Base-by-base conservation (phyloP, 257 asterid genomes). In the Ehretia macrophylla region DNA sequence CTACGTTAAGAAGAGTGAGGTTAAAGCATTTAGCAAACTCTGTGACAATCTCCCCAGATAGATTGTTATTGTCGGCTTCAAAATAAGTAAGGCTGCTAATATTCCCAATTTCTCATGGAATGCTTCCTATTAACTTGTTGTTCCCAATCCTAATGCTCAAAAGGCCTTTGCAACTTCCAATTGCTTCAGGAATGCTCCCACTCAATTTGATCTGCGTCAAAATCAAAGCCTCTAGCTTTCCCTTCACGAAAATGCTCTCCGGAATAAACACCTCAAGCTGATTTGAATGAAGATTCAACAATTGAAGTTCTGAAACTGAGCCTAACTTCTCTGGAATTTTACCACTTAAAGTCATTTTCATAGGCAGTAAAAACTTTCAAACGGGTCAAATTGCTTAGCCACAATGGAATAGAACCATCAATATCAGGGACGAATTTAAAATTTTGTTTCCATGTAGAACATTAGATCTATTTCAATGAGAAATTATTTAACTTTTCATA, bases 21-120 rank as follows among this genome's bases (percentile, higher is more conserved):
- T 92, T 92, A 3, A 80, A 68, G 71, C 98, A 92, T 51, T 64
- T 77, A 0, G 95, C 82, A 57, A 92, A 86, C 60, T 86, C 98
- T 12, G 73, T 32, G 50, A 76, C 86, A 64, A 92, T 86, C 76
- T 77, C 95, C 32, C 98, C 98, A 1, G 95, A 82, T 9, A 92
- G 88, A 71, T 73, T 67, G 68, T 92, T 92, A 44, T 79, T 77
- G 62, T 84, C 88, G 0, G 93, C 99, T 66, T 92, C 99, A 73
- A 92, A 92, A 63, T 92, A 92, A 21, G 97, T 79, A 55, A 92
- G 95, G 79, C 99, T 75, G 32, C 87, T 82, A n/a, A 92, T 57
- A 60, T 92, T 81, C 32, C 98, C 99, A 55, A 92, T 75, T 39
- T 79, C 82, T 62, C 58, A 75, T 32, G 99, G 99, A 67, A 92